Percentiles rank a stretch among this genome's conserved stretches.
Conservation (phyloP, 2,329 filamentous ascomycete species). For the Tolypocladium nubicola region DNA sequence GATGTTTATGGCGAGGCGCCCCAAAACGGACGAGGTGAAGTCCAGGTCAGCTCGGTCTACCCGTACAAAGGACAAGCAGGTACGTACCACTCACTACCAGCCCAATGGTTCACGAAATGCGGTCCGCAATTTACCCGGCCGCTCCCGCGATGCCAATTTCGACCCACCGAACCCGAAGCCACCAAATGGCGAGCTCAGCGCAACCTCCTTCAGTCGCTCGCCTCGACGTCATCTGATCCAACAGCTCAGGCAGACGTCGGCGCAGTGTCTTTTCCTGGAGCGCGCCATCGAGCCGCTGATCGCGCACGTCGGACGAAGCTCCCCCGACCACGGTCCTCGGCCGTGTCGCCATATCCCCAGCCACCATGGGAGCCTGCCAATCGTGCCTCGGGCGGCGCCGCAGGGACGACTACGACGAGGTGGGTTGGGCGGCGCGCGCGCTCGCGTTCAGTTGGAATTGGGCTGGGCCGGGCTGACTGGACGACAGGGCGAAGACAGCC, state of each 20-base stretch:
- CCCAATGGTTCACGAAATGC: not conserved
- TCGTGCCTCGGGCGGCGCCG: constrained; percentile 47
- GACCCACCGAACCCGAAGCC: not conserved
- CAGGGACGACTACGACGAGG: constrained; percentile 44
- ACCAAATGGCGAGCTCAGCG: not conserved
- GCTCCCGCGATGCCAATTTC: constrained; percentile 5
- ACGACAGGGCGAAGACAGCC: constrained; percentile 43
- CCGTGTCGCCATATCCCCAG: not conserved
- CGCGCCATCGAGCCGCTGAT: not conserved
- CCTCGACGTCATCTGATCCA: not conserved
- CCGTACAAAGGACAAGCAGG: too few relatives aligned
- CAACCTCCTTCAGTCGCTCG: not conserved
- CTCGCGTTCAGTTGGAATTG: not conserved
- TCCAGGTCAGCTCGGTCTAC: too few relatives aligned
- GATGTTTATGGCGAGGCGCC: not conserved
- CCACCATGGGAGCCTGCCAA: constrained; percentile 47
- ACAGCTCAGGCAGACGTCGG: not conserved
- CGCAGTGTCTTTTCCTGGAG: not conserved
- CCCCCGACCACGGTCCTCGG: not conserved
- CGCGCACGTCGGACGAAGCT: not conserved
- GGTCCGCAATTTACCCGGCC: constrained; percentile 15
- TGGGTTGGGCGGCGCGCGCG: constrained; percentile 17
- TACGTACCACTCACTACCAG: not conserved
- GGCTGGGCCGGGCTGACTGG: not conserved
- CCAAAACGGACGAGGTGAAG: not conserved